Conservation (phyloP, 345 rosid genomes). For the Firmiana major region DNA sequence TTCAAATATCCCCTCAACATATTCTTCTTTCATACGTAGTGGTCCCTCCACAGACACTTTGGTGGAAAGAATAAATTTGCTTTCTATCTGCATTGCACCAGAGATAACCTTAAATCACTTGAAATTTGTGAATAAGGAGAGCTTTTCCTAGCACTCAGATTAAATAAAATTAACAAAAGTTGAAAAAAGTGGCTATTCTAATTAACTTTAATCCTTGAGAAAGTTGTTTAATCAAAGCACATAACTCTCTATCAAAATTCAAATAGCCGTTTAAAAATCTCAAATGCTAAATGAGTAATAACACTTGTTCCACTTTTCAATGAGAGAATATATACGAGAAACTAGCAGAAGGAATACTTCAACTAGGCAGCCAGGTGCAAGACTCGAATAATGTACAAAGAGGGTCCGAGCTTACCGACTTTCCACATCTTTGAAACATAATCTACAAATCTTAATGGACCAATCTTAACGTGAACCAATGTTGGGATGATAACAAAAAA, state of each 20-base stretch:
- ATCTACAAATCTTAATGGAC: background rate
- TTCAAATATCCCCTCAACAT: conserved; percentile 71
- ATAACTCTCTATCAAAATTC: background rate
- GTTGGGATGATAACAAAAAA: background rate
- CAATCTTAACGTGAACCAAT: background rate
- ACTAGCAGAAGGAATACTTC: background rate
- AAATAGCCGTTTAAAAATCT: background rate
- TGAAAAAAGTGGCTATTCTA: background rate
- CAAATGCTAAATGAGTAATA: conserved; percentile 1
- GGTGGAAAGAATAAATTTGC: conserved; percentile 53
- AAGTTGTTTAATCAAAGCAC: background rate
- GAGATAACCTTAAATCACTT: background rate
- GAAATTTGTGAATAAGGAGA: background rate
- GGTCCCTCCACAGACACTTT: conserved; percentile 89
- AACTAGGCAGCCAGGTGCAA: background rate
- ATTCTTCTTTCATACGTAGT: conserved; percentile 84
- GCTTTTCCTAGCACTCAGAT: background rate
- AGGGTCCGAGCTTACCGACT: background rate
- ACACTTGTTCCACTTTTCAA: background rate
- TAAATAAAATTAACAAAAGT: background rate
- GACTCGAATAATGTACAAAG: background rate
- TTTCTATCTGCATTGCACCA: conserved; percentile 63
- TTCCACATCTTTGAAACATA: background rate
- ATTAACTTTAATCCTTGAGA: background rate
- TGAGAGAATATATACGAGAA: background rate